Evolutionary conservation across 163 green algal genomes (phyloP), one percentile per base, ranked within the genome.

Genomic region (Volvox carteri): DNA sequence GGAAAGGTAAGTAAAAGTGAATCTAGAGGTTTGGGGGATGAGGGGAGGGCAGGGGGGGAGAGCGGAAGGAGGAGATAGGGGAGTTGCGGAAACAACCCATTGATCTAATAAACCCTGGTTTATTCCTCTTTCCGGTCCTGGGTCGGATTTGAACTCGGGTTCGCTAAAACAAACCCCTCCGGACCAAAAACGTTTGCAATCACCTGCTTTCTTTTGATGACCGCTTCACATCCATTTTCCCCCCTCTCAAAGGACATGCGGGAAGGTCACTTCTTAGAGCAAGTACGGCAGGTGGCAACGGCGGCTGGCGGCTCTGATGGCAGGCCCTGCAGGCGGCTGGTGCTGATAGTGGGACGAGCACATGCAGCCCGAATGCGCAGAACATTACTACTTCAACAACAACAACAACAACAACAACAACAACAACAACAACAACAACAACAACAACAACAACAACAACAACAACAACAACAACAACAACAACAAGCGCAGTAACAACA

Each of bases 291-390:
- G 42, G 19, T 86, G 41, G 79, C 79, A 18, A 44, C 79, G 0
- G 0, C 0, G 4, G n/a, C n/a, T n/a, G 42, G 79, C 0, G 79
- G 60, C 42, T n/a, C 23, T 0, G 62, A 44, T 41, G 79, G 60
- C 0, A 1, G 12, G 18, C 42, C 12, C 62, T 78, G 79, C 79
- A 30, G 35, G 62, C 60, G 79, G 1, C 42, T 86, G 79, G 12
- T 86, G 62, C 60, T 30, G 44, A 60, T 86, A 42, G n/a, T 86
- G 16, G 79, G 79, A 12, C 44, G 79, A 39, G 37, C 60, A 12
- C 79, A 86, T 41, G 79, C 79, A 1, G 62, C 46, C 18, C 79
- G 62, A 23, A 35, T 86, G 42, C 79, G 65, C 21, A 56, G 58
- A 8, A 8, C 16, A 11, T 39, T 65, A 41, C 33, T 4, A 54